Percentiles rank a stretch among this genome's conserved stretches.
Conservation (phyloP, 106 monocot species). For the Allium sativum region DNA sequence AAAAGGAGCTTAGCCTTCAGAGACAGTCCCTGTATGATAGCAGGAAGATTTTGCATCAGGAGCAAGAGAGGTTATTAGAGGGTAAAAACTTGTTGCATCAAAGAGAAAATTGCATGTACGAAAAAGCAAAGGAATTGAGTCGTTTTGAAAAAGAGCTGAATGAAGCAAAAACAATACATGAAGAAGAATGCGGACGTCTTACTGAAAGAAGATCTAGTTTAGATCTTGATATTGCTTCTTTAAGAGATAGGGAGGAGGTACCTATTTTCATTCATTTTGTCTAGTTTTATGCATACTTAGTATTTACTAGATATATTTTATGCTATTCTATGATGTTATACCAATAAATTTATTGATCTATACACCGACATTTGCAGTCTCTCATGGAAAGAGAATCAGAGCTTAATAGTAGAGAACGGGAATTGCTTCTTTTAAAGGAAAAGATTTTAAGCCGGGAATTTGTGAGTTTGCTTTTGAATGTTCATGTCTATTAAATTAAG, state of each 20-base stretch:
- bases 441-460: constrained; percentile 64
- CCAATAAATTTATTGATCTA: not conserved
- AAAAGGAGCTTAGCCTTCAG: constrained; percentile 56
- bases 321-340: not conserved
- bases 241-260: constrained; percentile 67
- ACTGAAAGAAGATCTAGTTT: constrained; percentile 44
- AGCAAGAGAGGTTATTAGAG: constrained; percentile 57
- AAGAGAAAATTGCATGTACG: constrained; percentile 52
- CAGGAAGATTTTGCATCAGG: constrained; percentile 55
- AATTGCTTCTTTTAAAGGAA: constrained; percentile 70
- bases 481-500: too few species aligned
- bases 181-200: constrained; percentile 31
- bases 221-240: constrained; percentile 32
- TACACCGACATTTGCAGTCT: constrained; percentile 28
- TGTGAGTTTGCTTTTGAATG: constrained; percentile 16
- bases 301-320: too few species aligned
- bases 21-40: constrained; percentile 56
- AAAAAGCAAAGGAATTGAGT: constrained; percentile 34
- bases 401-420: constrained; percentile 61
- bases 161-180: constrained; percentile 27
- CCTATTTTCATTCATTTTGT: not conserved
- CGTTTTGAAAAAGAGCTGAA: constrained; percentile 47
- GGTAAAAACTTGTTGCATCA: constrained; percentile 48
- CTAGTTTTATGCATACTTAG: not conserved
- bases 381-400: constrained; percentile 49